Conservation (phyloP, 345 rosid genomes). For the Brassica incana region DNA sequence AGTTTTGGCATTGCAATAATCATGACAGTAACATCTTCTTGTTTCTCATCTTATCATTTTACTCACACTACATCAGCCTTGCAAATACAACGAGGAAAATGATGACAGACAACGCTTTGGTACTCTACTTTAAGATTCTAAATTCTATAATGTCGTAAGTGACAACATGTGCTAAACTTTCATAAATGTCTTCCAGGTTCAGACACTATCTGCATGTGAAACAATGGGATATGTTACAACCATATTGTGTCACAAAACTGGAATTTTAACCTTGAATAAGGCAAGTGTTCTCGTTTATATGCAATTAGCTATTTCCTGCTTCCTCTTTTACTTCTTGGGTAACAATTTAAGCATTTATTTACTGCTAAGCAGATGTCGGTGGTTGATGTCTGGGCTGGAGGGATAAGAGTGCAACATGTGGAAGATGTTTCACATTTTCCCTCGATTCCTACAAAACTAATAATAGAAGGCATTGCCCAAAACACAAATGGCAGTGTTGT, state of each 20-base stretch:
- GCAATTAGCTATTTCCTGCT: conserved; percentile 7
- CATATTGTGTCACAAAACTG: conserved; percentile 88
- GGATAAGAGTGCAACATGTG: conserved; percentile 46
- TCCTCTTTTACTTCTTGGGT: neutral
- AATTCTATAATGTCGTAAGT: neutral
- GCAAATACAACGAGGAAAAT: conserved; percentile 85
- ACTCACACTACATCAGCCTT: conserved; percentile 43
- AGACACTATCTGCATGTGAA: conserved; percentile 82
- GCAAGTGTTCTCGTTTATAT: conserved; percentile 37
- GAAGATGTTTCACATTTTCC: conserved; percentile 50
- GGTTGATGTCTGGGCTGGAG: conserved; percentile 73
- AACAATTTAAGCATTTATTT: neutral
- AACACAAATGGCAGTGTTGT: conserved; percentile 79
- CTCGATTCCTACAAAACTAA: conserved; percentile 45
- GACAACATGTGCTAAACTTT: conserved; percentile 15
- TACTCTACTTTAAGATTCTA: conserved; percentile 28
- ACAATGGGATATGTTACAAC: conserved; percentile 88
- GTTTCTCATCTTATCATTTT: conserved; percentile 19
- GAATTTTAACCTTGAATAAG: conserved; percentile 81
- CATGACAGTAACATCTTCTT: neutral
- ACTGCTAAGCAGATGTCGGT: conserved; percentile 76
- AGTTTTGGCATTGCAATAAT: neutral
- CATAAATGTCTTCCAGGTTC: conserved; percentile 60
- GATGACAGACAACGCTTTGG: conserved; percentile 92
- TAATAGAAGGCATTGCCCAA: conserved; percentile 67